phyloP scores from a whole-genome alignment of 495 filamentous ascomycete genomes.

The Oidiodendron maius region DNA sequence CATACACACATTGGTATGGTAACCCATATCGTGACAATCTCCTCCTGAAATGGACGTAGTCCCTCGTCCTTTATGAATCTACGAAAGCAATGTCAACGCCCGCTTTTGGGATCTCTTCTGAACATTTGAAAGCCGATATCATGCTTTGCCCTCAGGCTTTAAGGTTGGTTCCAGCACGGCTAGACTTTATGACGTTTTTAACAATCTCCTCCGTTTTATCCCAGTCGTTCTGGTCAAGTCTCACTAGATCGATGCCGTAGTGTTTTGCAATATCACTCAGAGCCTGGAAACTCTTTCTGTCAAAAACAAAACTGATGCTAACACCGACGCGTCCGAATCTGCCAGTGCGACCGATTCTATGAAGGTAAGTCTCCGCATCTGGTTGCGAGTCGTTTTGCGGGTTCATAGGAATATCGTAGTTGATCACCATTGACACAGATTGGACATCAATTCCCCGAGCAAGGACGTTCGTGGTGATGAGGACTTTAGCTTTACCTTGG shows the following conservation, averaged over 20 bases:
- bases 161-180: conserved; percentile 59
- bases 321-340: conserved; percentile 98
- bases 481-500: conserved; percentile 80
- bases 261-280: conserved; percentile 70
- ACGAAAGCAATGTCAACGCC: conserved; percentile 12
- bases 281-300: conserved; percentile 66
- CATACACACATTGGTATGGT: not conserved
- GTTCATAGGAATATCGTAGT: conserved; percentile 76
- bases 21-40: not conserved
- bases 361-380: conserved; percentile 91
- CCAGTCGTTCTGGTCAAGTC: conserved; percentile 63
- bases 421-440: conserved; percentile 94
- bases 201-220: conserved; percentile 77
- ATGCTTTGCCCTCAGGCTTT: not conserved
- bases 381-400: conserved; percentile 43
- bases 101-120: conserved; percentile 6
- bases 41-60: not conserved
- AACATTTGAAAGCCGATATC: not conserved
- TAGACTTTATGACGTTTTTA: conserved; percentile 77
- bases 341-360: conserved; percentile 95
- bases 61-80: not conserved
- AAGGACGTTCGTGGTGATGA: conserved; percentile 97
- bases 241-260: conserved; percentile 50
- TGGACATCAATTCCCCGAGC: conserved; percentile 96
- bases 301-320: conserved; percentile 83